A percentile compares a stretch with the other conserved stretches of the same genome.
phyloP scores from a whole-genome alignment of 129 eudicot species.

The Artemisia argyi region DNA sequence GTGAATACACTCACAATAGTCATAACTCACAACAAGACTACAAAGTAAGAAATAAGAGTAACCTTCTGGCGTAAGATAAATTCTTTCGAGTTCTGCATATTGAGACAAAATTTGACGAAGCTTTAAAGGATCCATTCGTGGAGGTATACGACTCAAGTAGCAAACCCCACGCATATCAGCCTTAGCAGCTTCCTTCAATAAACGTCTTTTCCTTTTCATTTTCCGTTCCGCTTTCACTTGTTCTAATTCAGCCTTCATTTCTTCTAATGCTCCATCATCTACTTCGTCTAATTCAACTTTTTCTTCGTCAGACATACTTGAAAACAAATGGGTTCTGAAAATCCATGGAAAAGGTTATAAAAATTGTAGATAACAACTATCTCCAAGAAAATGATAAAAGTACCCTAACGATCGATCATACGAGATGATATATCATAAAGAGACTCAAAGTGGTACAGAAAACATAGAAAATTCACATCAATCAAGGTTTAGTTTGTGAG shows the following conservation, averaged over 20 bases:
- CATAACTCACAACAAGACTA: neutral
- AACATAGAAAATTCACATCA: neutral
- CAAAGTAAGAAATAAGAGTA: neutral
- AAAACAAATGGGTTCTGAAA: conserved; percentile 2
- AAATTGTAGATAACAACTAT: neutral
- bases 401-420: too few relatives aligned
- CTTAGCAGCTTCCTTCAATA: conserved; percentile 60
- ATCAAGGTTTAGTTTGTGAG: neutral
- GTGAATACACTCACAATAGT: neutral
- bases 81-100: conserved; percentile 73
- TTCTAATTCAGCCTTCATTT: conserved; percentile 19
- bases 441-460: neutral
- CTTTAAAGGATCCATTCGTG: conserved; percentile 87
- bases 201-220: conserved; percentile 50
- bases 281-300: conserved; percentile 17
- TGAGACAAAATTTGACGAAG: conserved; percentile 84
- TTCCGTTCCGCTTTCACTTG: conserved; percentile 37
- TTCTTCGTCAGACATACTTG: conserved; percentile 62
- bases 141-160: conserved; percentile 90
- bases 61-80: conserved; percentile 93
- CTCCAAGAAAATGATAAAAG: too few relatives aligned
- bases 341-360: neutral
- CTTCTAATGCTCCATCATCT: conserved; percentile 17
- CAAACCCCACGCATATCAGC: conserved; percentile 89
- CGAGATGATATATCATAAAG: neutral